phyloP scores from a whole-genome alignment of 106 monocot species.

The Amphibolis antarctica region DNA sequence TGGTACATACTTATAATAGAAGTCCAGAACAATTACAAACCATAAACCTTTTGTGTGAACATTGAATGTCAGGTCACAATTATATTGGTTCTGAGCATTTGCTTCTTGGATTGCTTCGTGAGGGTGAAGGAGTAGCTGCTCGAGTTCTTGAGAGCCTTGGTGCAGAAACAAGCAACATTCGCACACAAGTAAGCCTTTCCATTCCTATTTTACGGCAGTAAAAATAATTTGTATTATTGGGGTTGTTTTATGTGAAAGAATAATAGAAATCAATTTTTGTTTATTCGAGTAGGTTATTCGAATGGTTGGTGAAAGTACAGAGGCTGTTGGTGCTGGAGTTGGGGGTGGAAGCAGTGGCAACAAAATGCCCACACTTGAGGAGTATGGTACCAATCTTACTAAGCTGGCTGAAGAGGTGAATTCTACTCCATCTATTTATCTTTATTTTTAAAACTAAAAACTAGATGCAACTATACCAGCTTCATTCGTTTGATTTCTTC shows the following conservation, averaged over 20 bases:
- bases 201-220: not conserved
- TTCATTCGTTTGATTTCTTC: not conserved
- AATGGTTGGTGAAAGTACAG: constrained; percentile 33
- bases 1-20: no score
- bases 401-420: constrained; percentile 27
- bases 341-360: constrained; percentile 26
- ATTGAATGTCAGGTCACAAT: constrained; percentile 17
- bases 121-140: constrained; percentile 33
- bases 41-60: no score
- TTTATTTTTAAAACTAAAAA: not conserved
- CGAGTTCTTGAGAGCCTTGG: constrained; percentile 31
- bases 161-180: constrained; percentile 24
- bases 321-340: constrained; percentile 36
- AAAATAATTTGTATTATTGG: not conserved
- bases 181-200: constrained; percentile 18
- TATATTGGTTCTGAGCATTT: constrained; percentile 36
- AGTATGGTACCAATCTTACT: constrained; percentile 33
- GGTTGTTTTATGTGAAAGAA: not conserved
- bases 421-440: not conserved
- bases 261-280: not conserved
- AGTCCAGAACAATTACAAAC: no score
- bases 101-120: constrained; percentile 33
- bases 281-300: constrained; percentile 14
- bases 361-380: constrained; percentile 35
- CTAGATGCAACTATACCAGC: not conserved